Percentiles rank a stretch among this genome's conserved stretches.
phyloP scores from a whole-genome alignment of 208 protist species.

The Angomonas deanei region DNA sequence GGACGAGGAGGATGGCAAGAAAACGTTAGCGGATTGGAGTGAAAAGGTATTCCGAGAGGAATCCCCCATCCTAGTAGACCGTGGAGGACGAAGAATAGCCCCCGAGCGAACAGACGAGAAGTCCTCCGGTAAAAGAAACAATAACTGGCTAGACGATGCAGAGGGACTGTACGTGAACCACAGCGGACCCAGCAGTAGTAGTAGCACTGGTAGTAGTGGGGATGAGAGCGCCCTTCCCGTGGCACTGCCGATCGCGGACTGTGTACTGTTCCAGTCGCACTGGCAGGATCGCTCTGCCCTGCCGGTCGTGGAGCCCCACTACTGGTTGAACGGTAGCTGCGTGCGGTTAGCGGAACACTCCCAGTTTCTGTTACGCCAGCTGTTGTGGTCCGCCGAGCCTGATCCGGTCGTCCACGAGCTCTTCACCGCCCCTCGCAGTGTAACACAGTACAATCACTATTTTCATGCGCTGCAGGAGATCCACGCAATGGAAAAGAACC shows the following conservation, averaged over 20 bases:
- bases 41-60: background rate
- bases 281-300: background rate
- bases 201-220: no score
- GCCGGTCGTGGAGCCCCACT: conserved; percentile 5
- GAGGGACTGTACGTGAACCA: no score
- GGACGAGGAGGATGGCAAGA: background rate
- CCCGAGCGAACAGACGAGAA: no score
- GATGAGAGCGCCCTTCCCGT: no score
- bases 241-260: no score
- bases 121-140: no score
- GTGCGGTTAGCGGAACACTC: conserved; percentile 53
- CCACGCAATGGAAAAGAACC: no score
- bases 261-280: background rate
- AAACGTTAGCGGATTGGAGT: background rate
- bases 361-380: conserved; percentile 18
- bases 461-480: background rate
- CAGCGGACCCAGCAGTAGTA: no score
- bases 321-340: conserved; percentile 46
- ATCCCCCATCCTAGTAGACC: no score
- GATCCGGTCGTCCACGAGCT: conserved; percentile 67
- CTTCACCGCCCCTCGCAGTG: conserved; percentile 6
- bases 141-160: no score
- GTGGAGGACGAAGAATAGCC: no score
- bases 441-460: background rate
- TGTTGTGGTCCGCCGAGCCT: conserved; percentile 62